A percentile compares a stretch with the other conserved stretches of the same genome.
These are phyloP conservation scores for Rhypophila decipiens DNA, from an alignment of 495 filamentous ascomycete species.

Conservation along the genomic window DNA sequence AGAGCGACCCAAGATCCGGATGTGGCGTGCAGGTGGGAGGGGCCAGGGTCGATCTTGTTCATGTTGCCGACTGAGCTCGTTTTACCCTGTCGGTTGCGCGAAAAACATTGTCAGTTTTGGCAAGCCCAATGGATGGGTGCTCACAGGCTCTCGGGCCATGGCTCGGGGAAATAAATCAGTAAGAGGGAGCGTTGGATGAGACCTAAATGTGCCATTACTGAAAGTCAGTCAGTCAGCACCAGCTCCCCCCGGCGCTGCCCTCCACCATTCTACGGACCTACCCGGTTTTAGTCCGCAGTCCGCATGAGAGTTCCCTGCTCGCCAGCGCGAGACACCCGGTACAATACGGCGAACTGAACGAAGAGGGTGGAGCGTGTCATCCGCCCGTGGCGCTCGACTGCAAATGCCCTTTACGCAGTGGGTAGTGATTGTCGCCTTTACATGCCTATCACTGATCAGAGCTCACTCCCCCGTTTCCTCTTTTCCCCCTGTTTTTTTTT, in stretches of 20 bases:
- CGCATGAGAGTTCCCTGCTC: background rate
- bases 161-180: too few species aligned
- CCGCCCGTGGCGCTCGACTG: background rate
- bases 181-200: too few species aligned
- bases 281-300: background rate
- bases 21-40: too few species aligned
- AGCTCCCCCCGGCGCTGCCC: background rate
- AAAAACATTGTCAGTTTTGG: too few species aligned
- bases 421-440: background rate
- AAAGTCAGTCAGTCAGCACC: background rate
- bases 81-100: too few species aligned
- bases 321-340: background rate
- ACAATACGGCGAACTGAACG: too few species aligned
- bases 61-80: too few species aligned
- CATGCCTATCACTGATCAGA: background rate
- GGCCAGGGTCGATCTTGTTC: too few species aligned
- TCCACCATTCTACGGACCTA: slow-evolving; percentile 4
- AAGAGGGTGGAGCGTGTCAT: background rate
- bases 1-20: too few species aligned
- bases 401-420: background rate
- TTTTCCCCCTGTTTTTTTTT: background rate
- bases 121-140: too few species aligned
- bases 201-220: too few species aligned
- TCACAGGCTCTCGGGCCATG: too few species aligned
- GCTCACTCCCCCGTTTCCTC: background rate